These are phyloP conservation scores for Pseudogymnoascus sp. DNA, from an alignment of 2,329 filamentous ascomycete genomes.

Conservation along the genomic window DNA sequence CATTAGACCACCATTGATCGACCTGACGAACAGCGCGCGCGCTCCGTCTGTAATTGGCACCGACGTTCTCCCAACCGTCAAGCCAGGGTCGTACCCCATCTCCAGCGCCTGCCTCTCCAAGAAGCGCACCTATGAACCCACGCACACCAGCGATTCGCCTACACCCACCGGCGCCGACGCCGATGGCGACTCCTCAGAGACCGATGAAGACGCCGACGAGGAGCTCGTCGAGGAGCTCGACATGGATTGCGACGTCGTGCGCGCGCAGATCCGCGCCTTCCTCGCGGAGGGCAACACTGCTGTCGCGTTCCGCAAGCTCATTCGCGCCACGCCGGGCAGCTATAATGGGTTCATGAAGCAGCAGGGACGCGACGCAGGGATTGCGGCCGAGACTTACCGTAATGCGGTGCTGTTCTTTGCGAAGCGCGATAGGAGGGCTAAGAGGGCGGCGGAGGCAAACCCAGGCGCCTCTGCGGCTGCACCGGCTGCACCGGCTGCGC, in stretches of 20 bases:
- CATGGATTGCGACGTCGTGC: slow-evolving; percentile 29
- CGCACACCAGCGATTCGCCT: neutral
- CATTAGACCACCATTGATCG: neutral
- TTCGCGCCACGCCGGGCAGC: slow-evolving; percentile 29
- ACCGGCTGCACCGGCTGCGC: neutral
- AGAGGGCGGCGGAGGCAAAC: slow-evolving; percentile 19
- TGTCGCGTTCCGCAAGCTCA: slow-evolving; percentile 32
- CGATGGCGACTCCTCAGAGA: slow-evolving; percentile 13
- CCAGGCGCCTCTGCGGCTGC: neutral
- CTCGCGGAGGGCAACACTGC: slow-evolving; percentile 37
- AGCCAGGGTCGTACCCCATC: neutral
- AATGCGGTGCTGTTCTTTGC: slow-evolving; percentile 39
- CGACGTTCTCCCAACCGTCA: neutral
- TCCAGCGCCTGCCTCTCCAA: neutral
- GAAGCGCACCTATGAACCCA: neutral
- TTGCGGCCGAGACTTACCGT: slow-evolving; percentile 27
- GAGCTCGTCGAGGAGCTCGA: slow-evolving; percentile 10
- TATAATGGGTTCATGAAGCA: slow-evolving; percentile 42
- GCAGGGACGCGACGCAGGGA: slow-evolving; percentile 32
- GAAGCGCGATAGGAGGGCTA: slow-evolving; percentile 37
- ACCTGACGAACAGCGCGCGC: slow-evolving; percentile 3
- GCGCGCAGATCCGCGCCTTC: slow-evolving; percentile 34
- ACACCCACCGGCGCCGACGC: slow-evolving; percentile 8
- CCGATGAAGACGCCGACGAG: slow-evolving; percentile 13
- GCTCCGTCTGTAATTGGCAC: neutral